These are phyloP conservation scores for Raffaelea ambrosiae DNA, from an alignment of 2,329 filamentous ascomycete species.

Conservation along the genomic window DNA sequence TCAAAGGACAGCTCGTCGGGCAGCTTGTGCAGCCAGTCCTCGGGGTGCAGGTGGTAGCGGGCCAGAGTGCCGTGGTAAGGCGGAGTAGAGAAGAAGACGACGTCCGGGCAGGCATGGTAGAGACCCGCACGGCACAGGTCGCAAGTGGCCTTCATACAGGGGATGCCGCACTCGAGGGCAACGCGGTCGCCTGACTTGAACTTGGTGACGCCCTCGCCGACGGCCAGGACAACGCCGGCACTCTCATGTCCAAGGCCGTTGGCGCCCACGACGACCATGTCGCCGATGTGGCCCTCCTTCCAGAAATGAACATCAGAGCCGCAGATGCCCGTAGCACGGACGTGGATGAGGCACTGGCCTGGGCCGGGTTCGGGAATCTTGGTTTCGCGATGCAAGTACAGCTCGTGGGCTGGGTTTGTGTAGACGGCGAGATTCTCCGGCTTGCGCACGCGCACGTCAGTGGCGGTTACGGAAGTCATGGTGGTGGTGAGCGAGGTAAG, in stretches of 20 bases:
- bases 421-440: constrained; percentile 55
- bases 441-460: constrained; percentile 9
- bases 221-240: constrained; percentile 49
- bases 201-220: constrained; percentile 45
- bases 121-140: constrained; percentile 50
- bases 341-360: constrained; percentile 51
- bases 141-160: constrained; percentile 43
- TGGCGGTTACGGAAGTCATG: background rate
- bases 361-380: constrained; percentile 26
- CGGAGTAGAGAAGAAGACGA: constrained; percentile 53
- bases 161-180: constrained; percentile 57
- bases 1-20: constrained; percentile 47
- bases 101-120: constrained; percentile 56
- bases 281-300: constrained; percentile 49
- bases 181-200: constrained; percentile 47
- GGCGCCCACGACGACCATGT: too few species aligned
- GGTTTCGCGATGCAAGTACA: constrained; percentile 50
- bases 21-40: constrained; percentile 50
- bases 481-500: too few species aligned
- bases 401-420: constrained; percentile 59
- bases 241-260: constrained; percentile 31
- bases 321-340: constrained; percentile 56
- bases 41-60: constrained; percentile 52
- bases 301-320: constrained; percentile 59
- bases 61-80: constrained; percentile 53